Evolutionary conservation across 1,139 yeast genomes (phyloP).

Genomic region (Suhomyces atakaporum): DNA sequence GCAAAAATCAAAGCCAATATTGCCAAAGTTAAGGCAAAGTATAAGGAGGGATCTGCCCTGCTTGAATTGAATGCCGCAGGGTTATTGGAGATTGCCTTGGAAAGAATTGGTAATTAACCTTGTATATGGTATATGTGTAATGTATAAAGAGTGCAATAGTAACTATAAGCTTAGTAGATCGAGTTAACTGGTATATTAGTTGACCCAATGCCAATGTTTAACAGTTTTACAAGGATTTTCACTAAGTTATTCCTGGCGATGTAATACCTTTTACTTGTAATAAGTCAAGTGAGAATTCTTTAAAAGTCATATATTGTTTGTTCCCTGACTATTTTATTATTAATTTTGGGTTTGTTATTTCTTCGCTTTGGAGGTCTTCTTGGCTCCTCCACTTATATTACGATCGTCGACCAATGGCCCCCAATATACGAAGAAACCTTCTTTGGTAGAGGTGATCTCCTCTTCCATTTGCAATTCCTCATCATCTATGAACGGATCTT

Average conservation of each 20-base stretch:
- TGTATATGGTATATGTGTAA: neutral
- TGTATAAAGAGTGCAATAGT: too few relatives aligned
- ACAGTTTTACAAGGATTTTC: too few relatives aligned
- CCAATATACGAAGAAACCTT: conserved; percentile 94
- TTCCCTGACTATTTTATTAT: too few relatives aligned
- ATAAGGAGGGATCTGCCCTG: conserved; percentile 18
- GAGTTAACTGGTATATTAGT: too few relatives aligned
- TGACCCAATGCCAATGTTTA: too few relatives aligned
- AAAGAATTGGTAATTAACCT: conserved; percentile 25
- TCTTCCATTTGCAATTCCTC: conserved; percentile 91
- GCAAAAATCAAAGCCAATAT: conserved; percentile 19
- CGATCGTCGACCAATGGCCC: conserved; percentile 85
- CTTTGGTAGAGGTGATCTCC: conserved; percentile 87
- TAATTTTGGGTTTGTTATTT: conserved; percentile 14
- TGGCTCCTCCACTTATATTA: conserved; percentile 14
- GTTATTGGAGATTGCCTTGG: conserved; percentile 42
- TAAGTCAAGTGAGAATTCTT: too few relatives aligned
- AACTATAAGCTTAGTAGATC: too few relatives aligned
- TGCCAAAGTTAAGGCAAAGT: conserved; percentile 17
- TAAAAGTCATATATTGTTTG: too few relatives aligned
- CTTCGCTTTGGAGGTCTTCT: conserved; percentile 24
- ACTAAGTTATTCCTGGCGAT: too few relatives aligned
- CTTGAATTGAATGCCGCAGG: conserved; percentile 39
- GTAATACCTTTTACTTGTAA: too few relatives aligned
- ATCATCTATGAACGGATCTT: conserved; percentile 97